Conservation (phyloP, 2,329 filamentous ascomycete genomes). For the Fusarium mexicanum region DNA sequence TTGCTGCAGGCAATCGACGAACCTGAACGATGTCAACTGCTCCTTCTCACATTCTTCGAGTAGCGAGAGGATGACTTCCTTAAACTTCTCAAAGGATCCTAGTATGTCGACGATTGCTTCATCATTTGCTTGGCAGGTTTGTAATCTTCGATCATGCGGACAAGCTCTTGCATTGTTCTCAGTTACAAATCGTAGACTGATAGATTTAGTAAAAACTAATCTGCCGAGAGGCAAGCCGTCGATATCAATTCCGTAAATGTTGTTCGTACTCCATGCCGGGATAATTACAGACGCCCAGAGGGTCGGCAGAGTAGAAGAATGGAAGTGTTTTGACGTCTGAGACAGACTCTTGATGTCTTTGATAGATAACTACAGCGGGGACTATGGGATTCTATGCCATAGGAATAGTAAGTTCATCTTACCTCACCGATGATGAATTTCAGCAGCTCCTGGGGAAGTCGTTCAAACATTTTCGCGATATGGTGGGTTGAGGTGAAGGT, state of each 20-base stretch:
- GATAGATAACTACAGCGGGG: not conserved
- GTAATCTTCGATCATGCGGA: not conserved
- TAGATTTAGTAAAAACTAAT: not conserved
- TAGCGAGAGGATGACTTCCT: not conserved
- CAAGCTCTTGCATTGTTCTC: not conserved
- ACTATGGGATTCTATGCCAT: not conserved
- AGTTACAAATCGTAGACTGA: not conserved
- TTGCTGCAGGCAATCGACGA: not conserved
- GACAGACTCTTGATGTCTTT: not conserved
- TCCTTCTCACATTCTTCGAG: not conserved
- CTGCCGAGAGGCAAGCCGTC: not conserved
- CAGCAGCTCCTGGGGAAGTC: not conserved
- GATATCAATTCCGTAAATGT: not conserved
- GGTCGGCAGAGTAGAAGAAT: not conserved
- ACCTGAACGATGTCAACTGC: not conserved
- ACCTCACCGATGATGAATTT: not conserved
- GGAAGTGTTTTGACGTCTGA: not conserved
- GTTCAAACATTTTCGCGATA: not conserved
- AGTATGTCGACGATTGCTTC: not conserved
- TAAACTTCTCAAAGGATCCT: not conserved
- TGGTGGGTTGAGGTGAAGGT: not conserved
- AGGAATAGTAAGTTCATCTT: not conserved
- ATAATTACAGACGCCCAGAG: not conserved
- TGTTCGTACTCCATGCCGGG: not conserved
- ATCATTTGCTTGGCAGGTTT: not conserved